Conservation (phyloP, 2,329 filamentous ascomycete species). For the Colletotrichum eremochloae region DNA sequence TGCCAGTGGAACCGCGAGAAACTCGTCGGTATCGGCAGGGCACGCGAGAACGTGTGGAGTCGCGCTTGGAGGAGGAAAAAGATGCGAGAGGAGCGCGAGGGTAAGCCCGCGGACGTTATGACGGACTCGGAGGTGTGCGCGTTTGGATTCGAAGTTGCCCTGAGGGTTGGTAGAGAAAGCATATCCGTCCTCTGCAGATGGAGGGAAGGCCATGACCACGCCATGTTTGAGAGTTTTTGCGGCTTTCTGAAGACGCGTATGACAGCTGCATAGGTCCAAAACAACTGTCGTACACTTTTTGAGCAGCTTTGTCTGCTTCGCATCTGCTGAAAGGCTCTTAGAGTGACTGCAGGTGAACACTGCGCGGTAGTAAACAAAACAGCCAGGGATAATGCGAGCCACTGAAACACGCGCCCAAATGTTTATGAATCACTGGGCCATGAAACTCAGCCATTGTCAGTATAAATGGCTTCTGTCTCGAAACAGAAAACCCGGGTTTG, state of each 20-base stretch:
- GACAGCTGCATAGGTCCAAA: not conserved
- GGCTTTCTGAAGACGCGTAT: conserved; percentile 74
- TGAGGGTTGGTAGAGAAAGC: conserved; percentile 56
- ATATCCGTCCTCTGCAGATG: conserved; percentile 72
- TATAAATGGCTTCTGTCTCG: not conserved
- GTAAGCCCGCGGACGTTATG: conserved; percentile 44
- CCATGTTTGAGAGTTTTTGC: conserved; percentile 88
- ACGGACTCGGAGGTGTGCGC: conserved; percentile 53
- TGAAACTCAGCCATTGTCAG: too few species aligned
- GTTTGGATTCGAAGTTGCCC: conserved; percentile 71
- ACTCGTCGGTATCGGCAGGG: conserved; percentile 71
- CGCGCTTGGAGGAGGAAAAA: conserved; percentile 77
- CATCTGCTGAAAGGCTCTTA: too few species aligned
- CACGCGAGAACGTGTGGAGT: conserved; percentile 82
- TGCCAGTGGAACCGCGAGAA: conserved; percentile 74
- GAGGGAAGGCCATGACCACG: conserved; percentile 80
- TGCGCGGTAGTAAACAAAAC: fast-evolving
- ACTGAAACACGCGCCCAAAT: too few species aligned
- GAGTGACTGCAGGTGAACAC: not conserved
- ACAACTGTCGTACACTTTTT: not conserved
- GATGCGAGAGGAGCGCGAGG: conserved; percentile 46
- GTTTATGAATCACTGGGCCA: not conserved
- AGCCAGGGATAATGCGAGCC: too few species aligned
- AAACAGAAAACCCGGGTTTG: not conserved
- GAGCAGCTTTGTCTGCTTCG: too few species aligned